These are phyloP conservation scores for Crotalaria pallida DNA, from an alignment of 306 rosid genomes.

Conservation along the genomic window DNA sequence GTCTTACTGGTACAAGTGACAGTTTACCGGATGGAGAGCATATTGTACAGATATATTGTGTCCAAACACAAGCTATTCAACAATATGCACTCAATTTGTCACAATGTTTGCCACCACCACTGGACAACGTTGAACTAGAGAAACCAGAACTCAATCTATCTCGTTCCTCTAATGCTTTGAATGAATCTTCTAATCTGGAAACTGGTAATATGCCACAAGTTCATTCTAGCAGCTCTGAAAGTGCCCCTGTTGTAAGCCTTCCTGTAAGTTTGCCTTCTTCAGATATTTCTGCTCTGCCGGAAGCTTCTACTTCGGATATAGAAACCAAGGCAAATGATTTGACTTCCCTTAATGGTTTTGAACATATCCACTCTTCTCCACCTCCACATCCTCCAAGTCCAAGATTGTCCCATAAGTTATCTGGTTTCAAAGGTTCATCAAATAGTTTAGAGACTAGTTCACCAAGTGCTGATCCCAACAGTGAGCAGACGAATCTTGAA, in stretches of 20 bases:
- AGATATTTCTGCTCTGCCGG: constrained; percentile 35
- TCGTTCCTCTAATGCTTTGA: constrained; percentile 31
- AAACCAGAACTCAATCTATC: constrained; percentile 34
- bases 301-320: constrained; percentile 33
- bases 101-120: constrained; percentile 68
- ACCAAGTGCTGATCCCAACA: constrained; percentile 26
- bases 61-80: constrained; percentile 82
- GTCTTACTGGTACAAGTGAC: constrained; percentile 69
- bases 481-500: constrained; percentile 31
- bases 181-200: constrained; percentile 32
- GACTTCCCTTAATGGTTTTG: constrained; percentile 36
- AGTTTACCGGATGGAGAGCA: constrained; percentile 59
- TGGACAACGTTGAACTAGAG: constrained; percentile 47
- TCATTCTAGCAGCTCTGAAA: constrained; percentile 35
- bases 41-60: constrained; percentile 61
- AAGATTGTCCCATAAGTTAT: constrained; percentile 38
- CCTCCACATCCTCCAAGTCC: constrained; percentile 59
- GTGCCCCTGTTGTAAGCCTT: constrained; percentile 21
- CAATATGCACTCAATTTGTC: constrained; percentile 64
- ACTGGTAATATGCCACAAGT: constrained; percentile 29
- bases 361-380: constrained; percentile 29
- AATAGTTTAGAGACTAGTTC: constrained; percentile 35
- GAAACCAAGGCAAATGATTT: constrained; percentile 34
- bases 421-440: constrained; percentile 36
- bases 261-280: constrained; percentile 38